Conservation (phyloP, 495 filamentous ascomycete genomes). For the Echria macrotheca region DNA sequence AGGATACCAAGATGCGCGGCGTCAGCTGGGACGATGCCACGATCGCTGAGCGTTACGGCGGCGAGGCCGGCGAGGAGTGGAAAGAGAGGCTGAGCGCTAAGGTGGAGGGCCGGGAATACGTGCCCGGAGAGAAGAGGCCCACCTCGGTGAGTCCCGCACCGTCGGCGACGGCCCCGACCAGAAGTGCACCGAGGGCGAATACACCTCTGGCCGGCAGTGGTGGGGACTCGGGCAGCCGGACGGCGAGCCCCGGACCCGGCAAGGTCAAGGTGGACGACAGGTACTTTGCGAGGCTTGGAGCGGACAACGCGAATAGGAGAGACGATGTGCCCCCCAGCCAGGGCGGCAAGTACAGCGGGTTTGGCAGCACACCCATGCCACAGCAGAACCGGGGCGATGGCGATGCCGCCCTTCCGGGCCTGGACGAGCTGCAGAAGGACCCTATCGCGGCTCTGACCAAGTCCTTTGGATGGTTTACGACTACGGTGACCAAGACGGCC, state of each 20-base stretch:
- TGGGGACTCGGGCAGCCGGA: conserved; percentile 66
- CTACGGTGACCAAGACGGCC: conserved; percentile 76
- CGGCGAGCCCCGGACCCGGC: conserved; percentile 48
- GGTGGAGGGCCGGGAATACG: conserved; percentile 79
- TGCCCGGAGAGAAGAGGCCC: conserved; percentile 52
- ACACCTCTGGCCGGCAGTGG: conserved; percentile 32
- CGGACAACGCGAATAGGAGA: conserved; percentile 69
- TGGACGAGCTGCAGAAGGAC: conserved; percentile 86
- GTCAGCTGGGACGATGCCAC: conserved; percentile 68
- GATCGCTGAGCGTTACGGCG: conserved; percentile 80
- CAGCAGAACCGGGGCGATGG: conserved; percentile 35
- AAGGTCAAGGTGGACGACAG: conserved; percentile 68
- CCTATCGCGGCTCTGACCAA: conserved; percentile 84
- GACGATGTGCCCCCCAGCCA: conserved; percentile 74
- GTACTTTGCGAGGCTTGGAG: conserved; percentile 80
- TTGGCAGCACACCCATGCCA: conserved; percentile 64
- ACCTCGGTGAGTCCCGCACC: conserved; percentile 23
- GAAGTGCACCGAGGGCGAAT: conserved; percentile 25
- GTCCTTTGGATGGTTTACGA: conserved; percentile 90
- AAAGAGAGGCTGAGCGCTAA: conserved; percentile 85
- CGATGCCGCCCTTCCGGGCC: conserved; percentile 47
- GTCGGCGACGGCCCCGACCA: conserved; percentile 30
- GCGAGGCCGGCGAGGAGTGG: conserved; percentile 87
- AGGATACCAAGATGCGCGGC: conserved; percentile 54
- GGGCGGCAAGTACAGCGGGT: conserved; percentile 87